Percentiles rank a stretch among this genome's conserved stretches.
Conservation (phyloP, 1,139 yeast species). For the Meyerozyma guilliermondii region DNA sequence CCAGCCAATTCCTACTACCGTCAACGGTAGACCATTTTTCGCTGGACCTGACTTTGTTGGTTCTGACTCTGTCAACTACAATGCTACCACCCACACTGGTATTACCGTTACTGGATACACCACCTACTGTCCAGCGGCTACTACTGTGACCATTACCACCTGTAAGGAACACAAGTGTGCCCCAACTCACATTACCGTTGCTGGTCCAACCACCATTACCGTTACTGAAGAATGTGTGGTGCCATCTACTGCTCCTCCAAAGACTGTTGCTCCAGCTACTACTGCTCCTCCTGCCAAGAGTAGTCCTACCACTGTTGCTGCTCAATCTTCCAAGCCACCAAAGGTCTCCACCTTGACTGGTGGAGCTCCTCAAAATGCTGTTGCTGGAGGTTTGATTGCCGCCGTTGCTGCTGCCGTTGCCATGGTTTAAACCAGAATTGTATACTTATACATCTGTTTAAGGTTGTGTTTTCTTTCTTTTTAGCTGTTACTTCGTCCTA, state of each 20-base stretch:
- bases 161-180: slow-evolving; percentile 10
- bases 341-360: slow-evolving; percentile 1
- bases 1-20: too few species aligned
- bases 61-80: slow-evolving; percentile 2
- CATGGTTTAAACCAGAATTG: slow-evolving; percentile 5
- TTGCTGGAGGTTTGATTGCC: slow-evolving; percentile 16
- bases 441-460: too few species aligned
- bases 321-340: slow-evolving; percentile 5
- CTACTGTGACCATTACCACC: slow-evolving; percentile 13
- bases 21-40: too few species aligned
- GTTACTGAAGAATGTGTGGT: slow-evolving; percentile 11
- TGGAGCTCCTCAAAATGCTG: slow-evolving; percentile 9
- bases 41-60: too few species aligned
- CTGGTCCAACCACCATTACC: slow-evolving; percentile 13
- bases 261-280: too few species aligned
- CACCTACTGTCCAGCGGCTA: slow-evolving; percentile 16
- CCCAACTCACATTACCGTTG: slow-evolving; percentile 10
- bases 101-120: slow-evolving; percentile 15
- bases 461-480: too few species aligned
- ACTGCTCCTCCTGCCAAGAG: too few species aligned
- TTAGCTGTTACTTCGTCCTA: too few species aligned
- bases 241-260: background rate
- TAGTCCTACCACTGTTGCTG: slow-evolving; percentile 7
- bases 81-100: slow-evolving; percentile 1
- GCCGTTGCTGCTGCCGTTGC: slow-evolving; percentile 17